Percentiles rank a stretch among this genome's conserved stretches.
Evolutionary conservation across 176 grass and related monocot species (phyloP).

Genomic region (Carex kokanica): DNA sequence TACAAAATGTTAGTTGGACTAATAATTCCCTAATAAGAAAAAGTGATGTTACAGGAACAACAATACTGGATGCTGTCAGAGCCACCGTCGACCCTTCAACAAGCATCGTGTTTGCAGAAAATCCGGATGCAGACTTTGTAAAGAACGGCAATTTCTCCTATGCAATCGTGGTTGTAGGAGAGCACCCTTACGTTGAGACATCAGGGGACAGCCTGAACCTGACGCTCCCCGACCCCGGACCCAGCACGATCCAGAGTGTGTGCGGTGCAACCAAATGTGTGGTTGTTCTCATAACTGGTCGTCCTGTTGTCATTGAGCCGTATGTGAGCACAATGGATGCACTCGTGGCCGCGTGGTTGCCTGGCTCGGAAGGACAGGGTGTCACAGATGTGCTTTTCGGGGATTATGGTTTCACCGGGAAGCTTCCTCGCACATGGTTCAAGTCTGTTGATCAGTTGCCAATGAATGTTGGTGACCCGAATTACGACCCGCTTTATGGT

Average conservation of each 20-base stretch:
- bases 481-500: conserved; percentile 80
- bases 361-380: conserved; percentile 75
- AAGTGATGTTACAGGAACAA: conserved; percentile 41
- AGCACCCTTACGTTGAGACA: conserved; percentile 84
- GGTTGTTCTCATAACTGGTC: conserved; percentile 66
- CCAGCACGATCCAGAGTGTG: conserved; percentile 64
- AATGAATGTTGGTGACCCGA: conserved; percentile 71
- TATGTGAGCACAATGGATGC: conserved; percentile 49
- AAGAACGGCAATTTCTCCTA: conserved; percentile 66
- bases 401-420: conserved; percentile 82
- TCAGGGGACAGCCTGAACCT: conserved; percentile 89
- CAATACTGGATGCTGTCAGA: conserved; percentile 80
- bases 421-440: conserved; percentile 92
- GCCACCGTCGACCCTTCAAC: conserved; percentile 69
- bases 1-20: neutral
- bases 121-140: conserved; percentile 65
- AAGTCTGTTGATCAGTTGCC: conserved; percentile 91
- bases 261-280: conserved; percentile 56
- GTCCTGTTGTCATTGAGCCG: conserved; percentile 81
- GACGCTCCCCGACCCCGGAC: conserved; percentile 75
- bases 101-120: conserved; percentile 68
- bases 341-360: conserved; percentile 83
- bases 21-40: neutral
- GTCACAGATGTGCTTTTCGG: conserved; percentile 85
- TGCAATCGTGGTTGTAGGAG: conserved; percentile 76